Conservation (phyloP, 2,329 filamentous ascomycete species). For the Geoglossum cookeanum region DNA sequence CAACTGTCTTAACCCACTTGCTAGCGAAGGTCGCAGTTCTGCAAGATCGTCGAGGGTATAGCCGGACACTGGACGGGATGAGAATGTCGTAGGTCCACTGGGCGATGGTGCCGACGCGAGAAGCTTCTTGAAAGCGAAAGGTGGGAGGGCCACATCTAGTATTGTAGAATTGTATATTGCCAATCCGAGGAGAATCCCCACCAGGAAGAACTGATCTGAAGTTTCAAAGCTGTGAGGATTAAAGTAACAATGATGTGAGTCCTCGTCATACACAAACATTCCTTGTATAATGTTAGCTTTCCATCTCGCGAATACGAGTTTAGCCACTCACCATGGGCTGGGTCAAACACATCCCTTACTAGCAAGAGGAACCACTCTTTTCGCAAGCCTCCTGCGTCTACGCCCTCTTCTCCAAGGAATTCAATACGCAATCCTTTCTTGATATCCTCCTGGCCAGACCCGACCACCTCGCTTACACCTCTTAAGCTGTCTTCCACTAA, state of each 20-base stretch:
- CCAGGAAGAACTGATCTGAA: slow-evolving; percentile 77
- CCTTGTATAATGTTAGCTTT: slow-evolving; percentile 28
- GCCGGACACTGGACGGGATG: slow-evolving; percentile 38
- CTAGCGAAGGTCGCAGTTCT: slow-evolving; percentile 60
- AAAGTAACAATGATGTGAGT: slow-evolving; percentile 83
- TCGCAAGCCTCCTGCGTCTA: slow-evolving; percentile 72
- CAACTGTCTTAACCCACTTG: slow-evolving; percentile 53
- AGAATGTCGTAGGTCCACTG: slow-evolving; percentile 32
- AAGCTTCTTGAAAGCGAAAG: slow-evolving; percentile 78
- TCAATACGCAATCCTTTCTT: slow-evolving; percentile 78
- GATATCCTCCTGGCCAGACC: slow-evolving; percentile 62
- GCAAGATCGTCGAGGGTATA: slow-evolving; percentile 68
- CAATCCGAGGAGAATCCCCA: slow-evolving; percentile 70
- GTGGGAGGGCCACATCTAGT: slow-evolving; percentile 68
- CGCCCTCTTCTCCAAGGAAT: slow-evolving; percentile 75
- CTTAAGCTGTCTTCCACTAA: slow-evolving; percentile 75
- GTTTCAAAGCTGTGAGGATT: slow-evolving; percentile 80
- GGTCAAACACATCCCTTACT: slow-evolving; percentile 77
- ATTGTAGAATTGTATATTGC: slow-evolving; percentile 94
- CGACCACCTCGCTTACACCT: slow-evolving; percentile 68
- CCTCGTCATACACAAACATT: slow-evolving; percentile 84
- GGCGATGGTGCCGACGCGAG: slow-evolving; percentile 54
- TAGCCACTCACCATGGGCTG: slow-evolving; percentile 51
- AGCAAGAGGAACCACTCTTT: slow-evolving; percentile 92
- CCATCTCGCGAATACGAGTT: background rate